Evolutionary conservation across 169 alveolate species (phyloP).

Genomic region (Plasmodium yoelii): DNA sequence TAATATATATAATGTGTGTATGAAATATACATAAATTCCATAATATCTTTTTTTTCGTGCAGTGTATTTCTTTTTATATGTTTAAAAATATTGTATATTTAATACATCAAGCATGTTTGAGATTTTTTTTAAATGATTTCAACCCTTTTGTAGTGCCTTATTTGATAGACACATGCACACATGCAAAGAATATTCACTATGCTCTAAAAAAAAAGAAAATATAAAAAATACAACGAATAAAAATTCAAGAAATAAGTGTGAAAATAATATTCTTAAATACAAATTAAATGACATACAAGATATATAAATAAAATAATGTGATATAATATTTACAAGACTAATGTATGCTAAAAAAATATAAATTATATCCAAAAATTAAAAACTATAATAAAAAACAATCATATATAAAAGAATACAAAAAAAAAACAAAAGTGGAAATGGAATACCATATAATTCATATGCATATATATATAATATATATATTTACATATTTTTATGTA

Average conservation of each 20-base stretch:
- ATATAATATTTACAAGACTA: not conserved
- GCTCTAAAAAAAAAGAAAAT: not conserved
- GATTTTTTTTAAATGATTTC: not conserved
- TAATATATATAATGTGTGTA: conserved; percentile 18
- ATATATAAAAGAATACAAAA: not conserved
- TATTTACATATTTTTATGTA: not conserved
- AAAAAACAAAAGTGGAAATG: not conserved
- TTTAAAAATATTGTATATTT: not conserved
- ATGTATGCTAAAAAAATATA: not conserved
- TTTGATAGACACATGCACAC: conserved; percentile 7
- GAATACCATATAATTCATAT: not conserved
- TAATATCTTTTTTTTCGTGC: not conserved
- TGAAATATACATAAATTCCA: conserved; percentile 13
- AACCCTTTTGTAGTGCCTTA: not conserved
- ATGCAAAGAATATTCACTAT: not conserved
- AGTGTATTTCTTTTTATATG: conserved; percentile 1
- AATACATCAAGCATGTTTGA: not conserved
- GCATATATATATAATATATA: not conserved
- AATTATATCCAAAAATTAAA: too few species aligned
- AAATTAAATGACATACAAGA: not conserved
- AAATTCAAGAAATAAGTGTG: not conserved
- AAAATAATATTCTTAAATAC: not conserved
- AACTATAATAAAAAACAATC: not conserved
- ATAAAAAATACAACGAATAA: not conserved
- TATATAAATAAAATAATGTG: not conserved